phyloP scores from a whole-genome alignment of 2,329 filamentous ascomycete species.

The Emmonsia crescens region DNA sequence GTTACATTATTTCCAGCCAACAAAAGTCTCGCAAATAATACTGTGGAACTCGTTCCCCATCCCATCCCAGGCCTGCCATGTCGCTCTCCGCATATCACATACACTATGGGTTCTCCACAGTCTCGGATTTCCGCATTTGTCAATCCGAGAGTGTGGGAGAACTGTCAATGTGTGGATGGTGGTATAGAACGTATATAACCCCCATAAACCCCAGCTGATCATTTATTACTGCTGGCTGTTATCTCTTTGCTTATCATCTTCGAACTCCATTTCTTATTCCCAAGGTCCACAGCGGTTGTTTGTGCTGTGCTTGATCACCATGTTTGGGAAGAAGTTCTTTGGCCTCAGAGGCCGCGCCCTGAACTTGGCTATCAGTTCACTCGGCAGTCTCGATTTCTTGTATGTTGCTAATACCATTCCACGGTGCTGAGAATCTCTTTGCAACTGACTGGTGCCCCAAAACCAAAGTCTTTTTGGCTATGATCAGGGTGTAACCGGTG shows the following conservation, averaged over 20 bases:
- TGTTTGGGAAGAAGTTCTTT: background rate
- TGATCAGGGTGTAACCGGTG: conserved; percentile 36
- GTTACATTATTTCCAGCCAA: background rate
- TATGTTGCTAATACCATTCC: background rate
- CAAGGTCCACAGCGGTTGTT: background rate
- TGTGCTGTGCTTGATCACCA: background rate
- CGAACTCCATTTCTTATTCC: background rate
- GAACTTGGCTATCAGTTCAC: background rate
- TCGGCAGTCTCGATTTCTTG: conserved; percentile 5
- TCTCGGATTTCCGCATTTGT: background rate
- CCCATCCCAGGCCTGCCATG: background rate
- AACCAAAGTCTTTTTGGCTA: conserved; percentile 26
- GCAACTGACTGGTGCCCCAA: background rate
- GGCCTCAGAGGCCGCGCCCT: background rate
- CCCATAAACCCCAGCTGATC: background rate
- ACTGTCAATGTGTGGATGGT: background rate
- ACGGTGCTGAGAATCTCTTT: too few species aligned
- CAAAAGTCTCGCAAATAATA: background rate
- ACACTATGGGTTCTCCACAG: background rate
- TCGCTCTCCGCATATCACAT: background rate
- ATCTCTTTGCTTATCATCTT: background rate
- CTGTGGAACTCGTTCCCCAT: background rate
- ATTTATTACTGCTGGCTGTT: background rate
- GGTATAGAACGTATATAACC: background rate
- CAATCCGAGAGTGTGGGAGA: background rate